Evolutionary conservation across 306 rosid genomes (phyloP), one percentile per base, ranked within the genome.

Genomic region (Trifolium dubium): DNA sequence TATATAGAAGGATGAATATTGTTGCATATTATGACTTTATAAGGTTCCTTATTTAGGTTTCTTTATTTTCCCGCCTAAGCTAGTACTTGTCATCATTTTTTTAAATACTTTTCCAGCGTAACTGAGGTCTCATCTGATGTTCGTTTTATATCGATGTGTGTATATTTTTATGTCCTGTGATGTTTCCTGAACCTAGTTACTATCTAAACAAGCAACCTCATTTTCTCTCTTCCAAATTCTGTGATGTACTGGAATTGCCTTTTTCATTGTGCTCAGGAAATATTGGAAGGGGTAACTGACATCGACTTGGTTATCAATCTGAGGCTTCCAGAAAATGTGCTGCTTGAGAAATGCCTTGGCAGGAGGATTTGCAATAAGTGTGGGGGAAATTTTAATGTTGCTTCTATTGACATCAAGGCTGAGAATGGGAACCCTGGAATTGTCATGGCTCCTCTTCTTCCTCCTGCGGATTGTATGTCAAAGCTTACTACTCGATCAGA

Each of bases 311-410:
- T 88, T 77, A 86, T 94, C 54, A 94, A 94, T 82, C 90, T 94
- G 80, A 94, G 84, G 85, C 89, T 94, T 23, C 91, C 84, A 66
- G 97, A 94, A 80, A 95, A 94, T 83, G 89, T 92, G 64, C 76
- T 94, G 82, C 82, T 94, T 55, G 92, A 88, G 83, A 94, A 94
- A 83, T 94, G 99, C 78, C 96, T 94, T 30, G 99, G 97, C 43
- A 87, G 99, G 79, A 83, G 99, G 83, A 85, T 86, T 64, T 94
- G 99, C 73, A 77, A 90, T 74, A 80, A 94, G 76, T 94, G 99
- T 47, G 89, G 96, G 54, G 86, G 86, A 32, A 90, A 85, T 80
- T 94, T 92, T 74, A 94, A 94, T 77, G 83, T 92, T 79, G 97
- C 97, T 3, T 81, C 95, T 44, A 94, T 94, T 74, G 77, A 86